These are phyloP conservation scores for Candida silvicultrix DNA, from an alignment of 805 yeast species.

Conservation along the genomic window DNA sequence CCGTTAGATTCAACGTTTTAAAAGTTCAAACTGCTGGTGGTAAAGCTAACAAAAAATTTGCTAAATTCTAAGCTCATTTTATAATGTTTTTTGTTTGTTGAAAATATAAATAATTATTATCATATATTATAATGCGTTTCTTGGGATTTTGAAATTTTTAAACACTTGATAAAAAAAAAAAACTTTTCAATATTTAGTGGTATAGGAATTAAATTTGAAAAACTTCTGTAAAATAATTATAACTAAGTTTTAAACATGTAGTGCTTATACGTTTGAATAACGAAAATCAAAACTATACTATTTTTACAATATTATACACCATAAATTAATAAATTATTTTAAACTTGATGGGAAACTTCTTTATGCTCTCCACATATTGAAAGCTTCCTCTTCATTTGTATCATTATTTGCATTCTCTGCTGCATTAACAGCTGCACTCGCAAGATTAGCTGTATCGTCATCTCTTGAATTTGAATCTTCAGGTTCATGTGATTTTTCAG, in stretches of 20 bases:
- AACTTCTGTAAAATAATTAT: neutral
- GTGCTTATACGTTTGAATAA: too few relatives aligned
- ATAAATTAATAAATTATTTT: too few relatives aligned
- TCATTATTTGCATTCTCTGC: neutral
- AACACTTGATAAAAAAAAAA: too few relatives aligned
- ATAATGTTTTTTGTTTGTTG: too few relatives aligned
- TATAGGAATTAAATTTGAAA: neutral
- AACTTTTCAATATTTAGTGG: neutral
- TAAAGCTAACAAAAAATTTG: constrained; percentile 88
- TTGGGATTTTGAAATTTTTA: neutral
- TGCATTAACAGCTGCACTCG: constrained; percentile 13
- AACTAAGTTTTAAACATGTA: too few relatives aligned
- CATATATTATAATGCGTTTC: neutral
- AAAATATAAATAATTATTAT: neutral
- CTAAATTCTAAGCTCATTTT: constrained; percentile 73
- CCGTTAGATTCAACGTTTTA: constrained; percentile 99
- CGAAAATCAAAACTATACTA: neutral
- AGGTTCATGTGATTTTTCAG: neutral
- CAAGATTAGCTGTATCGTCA: constrained; percentile 5
- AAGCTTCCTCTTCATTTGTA: neutral
- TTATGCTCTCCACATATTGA: neutral
- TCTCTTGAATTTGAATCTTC: neutral
- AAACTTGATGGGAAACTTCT: neutral
- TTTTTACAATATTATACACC: neutral
- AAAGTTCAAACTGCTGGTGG: constrained; percentile 88